Percentiles rank a stretch among this genome's conserved stretches.
Conservation (phyloP, 306 rosid species). For the Phaseolus lunatus region DNA sequence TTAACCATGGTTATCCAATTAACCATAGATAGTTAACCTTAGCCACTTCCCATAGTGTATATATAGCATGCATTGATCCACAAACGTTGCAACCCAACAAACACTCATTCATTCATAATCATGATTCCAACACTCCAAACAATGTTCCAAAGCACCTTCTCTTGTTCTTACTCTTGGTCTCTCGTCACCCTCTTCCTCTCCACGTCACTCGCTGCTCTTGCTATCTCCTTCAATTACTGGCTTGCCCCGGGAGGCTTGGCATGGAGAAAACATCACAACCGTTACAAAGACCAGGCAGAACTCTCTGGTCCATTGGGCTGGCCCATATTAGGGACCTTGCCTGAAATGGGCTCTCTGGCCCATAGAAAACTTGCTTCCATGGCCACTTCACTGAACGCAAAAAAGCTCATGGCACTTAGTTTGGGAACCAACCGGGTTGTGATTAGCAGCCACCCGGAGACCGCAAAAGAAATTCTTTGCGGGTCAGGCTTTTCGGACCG, state of each 20-base stretch:
- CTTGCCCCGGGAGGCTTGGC: slow-evolving; percentile 71
- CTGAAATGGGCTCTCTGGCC: slow-evolving; percentile 62
- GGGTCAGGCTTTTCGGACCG: slow-evolving; percentile 75
- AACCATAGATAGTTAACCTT: slow-evolving; percentile 37
- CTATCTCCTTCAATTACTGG: slow-evolving; percentile 52
- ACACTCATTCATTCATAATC: not conserved
- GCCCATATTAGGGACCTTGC: slow-evolving; percentile 64
- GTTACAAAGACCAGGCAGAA: not conserved
- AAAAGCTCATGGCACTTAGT: slow-evolving; percentile 75
- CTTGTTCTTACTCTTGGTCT: slow-evolving; percentile 12
- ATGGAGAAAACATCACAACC: slow-evolving; percentile 55
- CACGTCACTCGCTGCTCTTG: slow-evolving; percentile 29
- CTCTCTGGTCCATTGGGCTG: slow-evolving; percentile 63
- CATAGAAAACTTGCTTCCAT: slow-evolving; percentile 62
- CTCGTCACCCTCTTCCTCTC: slow-evolving; percentile 41
- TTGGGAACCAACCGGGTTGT: slow-evolving; percentile 66
- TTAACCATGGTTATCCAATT: slow-evolving; percentile 41
- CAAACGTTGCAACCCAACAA: not conserved
- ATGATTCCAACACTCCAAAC: slow-evolving; percentile 29
- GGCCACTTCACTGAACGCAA: slow-evolving; percentile 53
- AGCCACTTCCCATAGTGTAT: slow-evolving; percentile 45
- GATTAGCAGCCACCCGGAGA: slow-evolving; percentile 86
- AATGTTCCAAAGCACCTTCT: slow-evolving; percentile 8
- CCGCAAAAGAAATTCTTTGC: slow-evolving; percentile 73
- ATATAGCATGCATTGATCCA: slow-evolving; percentile 39